phyloP scores from a whole-genome alignment of 1,284 basidiomycete species.

The Hemileia vastatrix region DNA sequence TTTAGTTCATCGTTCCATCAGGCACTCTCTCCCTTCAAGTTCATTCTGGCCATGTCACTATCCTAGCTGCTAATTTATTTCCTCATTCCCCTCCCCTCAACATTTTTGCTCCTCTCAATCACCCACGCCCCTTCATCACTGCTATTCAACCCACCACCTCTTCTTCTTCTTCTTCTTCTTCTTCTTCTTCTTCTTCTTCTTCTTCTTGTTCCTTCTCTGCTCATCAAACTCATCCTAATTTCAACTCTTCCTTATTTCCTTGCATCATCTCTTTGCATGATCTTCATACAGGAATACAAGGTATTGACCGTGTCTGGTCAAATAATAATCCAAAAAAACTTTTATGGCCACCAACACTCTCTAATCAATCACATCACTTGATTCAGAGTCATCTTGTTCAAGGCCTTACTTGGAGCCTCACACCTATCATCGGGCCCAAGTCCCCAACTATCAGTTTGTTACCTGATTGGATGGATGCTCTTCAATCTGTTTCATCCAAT shows the following conservation, averaged over 20 bases:
- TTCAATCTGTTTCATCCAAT: too few relatives aligned
- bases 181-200: not conserved
- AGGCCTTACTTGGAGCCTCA: slow-evolving; percentile 7
- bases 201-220: not conserved
- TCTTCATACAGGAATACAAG: slow-evolving; percentile 7
- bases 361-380: too few relatives aligned
- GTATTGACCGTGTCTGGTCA: slow-evolving; percentile 10
- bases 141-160: not conserved
- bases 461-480: not conserved
- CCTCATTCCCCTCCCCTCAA: not conserved
- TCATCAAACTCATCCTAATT: not conserved
- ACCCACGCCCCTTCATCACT: slow-evolving; percentile 15
- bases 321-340: slow-evolving; percentile 2
- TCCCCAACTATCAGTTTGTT: not conserved
- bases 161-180: not conserved
- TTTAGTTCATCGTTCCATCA: not conserved
- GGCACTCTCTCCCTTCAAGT: not conserved
- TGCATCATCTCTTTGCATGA: slow-evolving; percentile 11
- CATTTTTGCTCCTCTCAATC: slow-evolving; percentile 14
- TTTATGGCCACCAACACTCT: not conserved
- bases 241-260: slow-evolving; percentile 2
- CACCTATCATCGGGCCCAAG: not conserved
- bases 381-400: not conserved
- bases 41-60: not conserved
- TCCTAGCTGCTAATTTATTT: not conserved